These are phyloP conservation scores for Phytophthora hibernalis DNA, from an alignment of 352 stramenopile species.

Conservation along the genomic window DNA sequence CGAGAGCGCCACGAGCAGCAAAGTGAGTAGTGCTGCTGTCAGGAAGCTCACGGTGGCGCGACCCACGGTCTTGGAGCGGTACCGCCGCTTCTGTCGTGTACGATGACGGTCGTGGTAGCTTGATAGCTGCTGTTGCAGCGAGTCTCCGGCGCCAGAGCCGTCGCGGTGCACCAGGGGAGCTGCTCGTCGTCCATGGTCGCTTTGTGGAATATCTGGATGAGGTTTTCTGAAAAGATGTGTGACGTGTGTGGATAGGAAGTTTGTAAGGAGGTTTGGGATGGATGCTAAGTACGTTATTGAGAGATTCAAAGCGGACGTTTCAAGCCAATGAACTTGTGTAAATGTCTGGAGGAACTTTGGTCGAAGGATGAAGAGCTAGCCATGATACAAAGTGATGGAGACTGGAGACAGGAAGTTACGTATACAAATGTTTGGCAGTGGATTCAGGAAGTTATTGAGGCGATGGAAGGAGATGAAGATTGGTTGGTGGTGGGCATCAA, in stretches of 20 bases:
- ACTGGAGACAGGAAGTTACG: slow-evolving; percentile 8
- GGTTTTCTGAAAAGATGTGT: neutral
- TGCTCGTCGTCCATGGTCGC: slow-evolving; percentile 32
- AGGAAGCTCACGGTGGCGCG: slow-evolving; percentile 48
- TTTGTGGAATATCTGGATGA: neutral
- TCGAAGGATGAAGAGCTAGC: slow-evolving; percentile 16
- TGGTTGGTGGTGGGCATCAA: slow-evolving; percentile 51
- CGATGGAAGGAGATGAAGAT: slow-evolving; percentile 1
- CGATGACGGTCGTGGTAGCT: slow-evolving; percentile 44
- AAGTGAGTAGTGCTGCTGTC: slow-evolving; percentile 39
- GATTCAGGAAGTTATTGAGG: slow-evolving; percentile 18
- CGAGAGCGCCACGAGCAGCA: slow-evolving; percentile 46
- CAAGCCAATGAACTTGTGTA: slow-evolving; percentile 17
- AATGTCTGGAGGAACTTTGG: slow-evolving; percentile 21
- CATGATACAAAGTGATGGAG: slow-evolving; percentile 14
- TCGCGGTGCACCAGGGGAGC: slow-evolving; percentile 40
- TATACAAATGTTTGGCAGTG: slow-evolving; percentile 33
- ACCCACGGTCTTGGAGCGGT: slow-evolving; percentile 37
- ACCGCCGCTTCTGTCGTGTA: slow-evolving; percentile 23
- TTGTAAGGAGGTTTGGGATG: slow-evolving; percentile 18
- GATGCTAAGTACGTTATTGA: neutral
- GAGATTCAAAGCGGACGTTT: neutral
- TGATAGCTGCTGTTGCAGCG: slow-evolving; percentile 42
- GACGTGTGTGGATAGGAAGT: slow-evolving; percentile 27
- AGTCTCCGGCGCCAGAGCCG: slow-evolving; percentile 20